A percentile compares a stretch with the other conserved stretches of the same genome.
phyloP scores from a whole-genome alignment of 768 basidiomycete species.

The Strobilomyces confusus region DNA sequence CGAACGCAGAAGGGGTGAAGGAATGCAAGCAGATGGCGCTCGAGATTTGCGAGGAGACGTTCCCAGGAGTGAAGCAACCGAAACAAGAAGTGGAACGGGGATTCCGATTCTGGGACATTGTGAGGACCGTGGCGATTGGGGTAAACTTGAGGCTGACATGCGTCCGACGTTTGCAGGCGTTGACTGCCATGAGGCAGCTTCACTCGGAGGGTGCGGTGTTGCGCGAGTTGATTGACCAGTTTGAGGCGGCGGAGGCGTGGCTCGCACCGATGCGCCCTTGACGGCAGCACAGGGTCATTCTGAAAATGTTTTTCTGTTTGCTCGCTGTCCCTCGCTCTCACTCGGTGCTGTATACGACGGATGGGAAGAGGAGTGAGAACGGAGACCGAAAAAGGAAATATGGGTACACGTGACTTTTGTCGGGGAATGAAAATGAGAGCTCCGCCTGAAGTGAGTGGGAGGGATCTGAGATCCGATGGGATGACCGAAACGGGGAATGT shows the following conservation, averaged over 20 bases:
- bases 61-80: constrained; percentile 86
- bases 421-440: background rate
- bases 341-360: background rate
- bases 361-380: constrained; percentile 23
- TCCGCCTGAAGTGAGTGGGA: constrained; percentile 1
- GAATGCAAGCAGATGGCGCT: constrained; percentile 86
- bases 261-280: constrained; percentile 86
- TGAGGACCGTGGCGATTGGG: constrained; percentile 39
- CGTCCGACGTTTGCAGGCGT: constrained; percentile 45
- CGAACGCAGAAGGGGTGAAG: constrained; percentile 71
- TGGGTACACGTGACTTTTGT: constrained; percentile 15
- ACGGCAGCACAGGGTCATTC: constrained; percentile 23
- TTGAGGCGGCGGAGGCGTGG: constrained; percentile 95
- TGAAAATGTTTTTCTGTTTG: background rate
- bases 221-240: constrained; percentile 89
- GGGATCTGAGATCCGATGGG: constrained; percentile 23
- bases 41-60: constrained; percentile 90
- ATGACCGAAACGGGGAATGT: constrained; percentile 2
- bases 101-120: constrained; percentile 98
- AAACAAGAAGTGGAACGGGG: constrained; percentile 90
- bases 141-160: constrained; percentile 26
- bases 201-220: constrained; percentile 78
- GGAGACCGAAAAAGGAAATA: constrained; percentile 13
- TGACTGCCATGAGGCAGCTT: constrained; percentile 86
- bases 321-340: background rate